A percentile compares a stretch with the other conserved stretches of the same genome.
Evolutionary conservation across 352 stramenopile genomes (phyloP).

Genomic region (Pythium volutum): DNA sequence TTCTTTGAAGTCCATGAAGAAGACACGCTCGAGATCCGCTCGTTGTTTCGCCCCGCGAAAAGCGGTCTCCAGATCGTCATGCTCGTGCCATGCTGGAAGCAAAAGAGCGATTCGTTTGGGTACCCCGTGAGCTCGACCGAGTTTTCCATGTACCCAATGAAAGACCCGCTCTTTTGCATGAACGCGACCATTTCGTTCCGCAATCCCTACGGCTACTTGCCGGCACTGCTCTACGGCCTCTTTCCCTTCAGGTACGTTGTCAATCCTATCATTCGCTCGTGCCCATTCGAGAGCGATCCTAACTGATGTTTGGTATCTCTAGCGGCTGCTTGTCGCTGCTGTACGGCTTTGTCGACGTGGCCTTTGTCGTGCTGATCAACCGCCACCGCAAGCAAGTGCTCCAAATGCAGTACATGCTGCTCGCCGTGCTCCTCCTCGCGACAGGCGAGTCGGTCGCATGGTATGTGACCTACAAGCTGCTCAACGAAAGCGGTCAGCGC

Average conservation of each 20-base stretch:
- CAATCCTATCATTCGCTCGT: constrained; percentile 1
- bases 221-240: constrained; percentile 72
- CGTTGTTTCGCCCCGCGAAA: constrained; percentile 45
- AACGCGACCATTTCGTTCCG: constrained; percentile 62
- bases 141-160: constrained; percentile 71
- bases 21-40: constrained; percentile 37
- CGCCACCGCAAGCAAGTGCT: constrained; percentile 71
- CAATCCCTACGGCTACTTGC: constrained; percentile 84
- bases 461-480: constrained; percentile 75
- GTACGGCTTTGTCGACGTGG: constrained; percentile 67
- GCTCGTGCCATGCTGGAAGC: constrained; percentile 76
- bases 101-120: constrained; percentile 75
- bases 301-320: not conserved
- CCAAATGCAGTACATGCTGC: constrained; percentile 79
- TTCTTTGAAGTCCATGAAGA: constrained; percentile 50
- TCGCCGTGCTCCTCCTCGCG: constrained; percentile 73
- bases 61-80: constrained; percentile 66
- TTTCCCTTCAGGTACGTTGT: constrained; percentile 80
- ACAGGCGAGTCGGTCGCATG: constrained; percentile 67
- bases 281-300: too few relatives aligned
- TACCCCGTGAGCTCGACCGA: constrained; percentile 73
- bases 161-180: constrained; percentile 61
- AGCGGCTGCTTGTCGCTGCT: constrained; percentile 69
- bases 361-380: constrained; percentile 67
- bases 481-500: constrained; percentile 67